These are phyloP conservation scores for Paraurostyla sp. DNA, from an alignment of 73 alveolate species.

Conservation along the genomic window DNA sequence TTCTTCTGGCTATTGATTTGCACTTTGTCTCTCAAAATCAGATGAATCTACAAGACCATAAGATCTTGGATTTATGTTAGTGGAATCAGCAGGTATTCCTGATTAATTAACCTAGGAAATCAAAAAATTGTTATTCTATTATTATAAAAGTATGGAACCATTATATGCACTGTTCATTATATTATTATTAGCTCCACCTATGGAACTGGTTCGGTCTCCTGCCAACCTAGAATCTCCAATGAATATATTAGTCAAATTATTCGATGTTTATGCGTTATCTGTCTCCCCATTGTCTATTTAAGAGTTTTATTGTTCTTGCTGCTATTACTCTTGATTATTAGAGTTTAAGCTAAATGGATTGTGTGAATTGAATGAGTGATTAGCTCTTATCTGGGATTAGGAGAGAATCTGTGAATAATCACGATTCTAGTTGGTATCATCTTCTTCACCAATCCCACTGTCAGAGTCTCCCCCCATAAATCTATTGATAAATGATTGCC, in stretches of 20 bases:
- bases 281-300: neutral
- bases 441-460: neutral
- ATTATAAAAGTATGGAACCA: neutral
- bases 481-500: neutral
- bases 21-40: too few species aligned
- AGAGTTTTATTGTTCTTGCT: neutral
- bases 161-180: neutral
- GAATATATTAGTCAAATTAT: neutral
- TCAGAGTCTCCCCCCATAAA: slow-evolving; percentile 9
- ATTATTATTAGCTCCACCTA: neutral
- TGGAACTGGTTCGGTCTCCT: neutral
- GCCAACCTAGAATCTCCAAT: neutral
- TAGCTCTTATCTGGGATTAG: neutral
- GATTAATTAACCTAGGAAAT: too few species aligned
- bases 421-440: neutral
- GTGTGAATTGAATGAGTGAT: neutral
- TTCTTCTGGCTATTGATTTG: neutral
- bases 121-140: neutral
- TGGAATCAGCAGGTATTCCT: neutral
- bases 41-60: neutral
- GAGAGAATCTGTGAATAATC: neutral
- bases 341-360: neutral
- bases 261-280: neutral
- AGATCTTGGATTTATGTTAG: neutral
- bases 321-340: too few species aligned